Base-by-base conservation (phyloP, 495 filamentous ascomycete species). In the Astrocystis sublimbata region DNA sequence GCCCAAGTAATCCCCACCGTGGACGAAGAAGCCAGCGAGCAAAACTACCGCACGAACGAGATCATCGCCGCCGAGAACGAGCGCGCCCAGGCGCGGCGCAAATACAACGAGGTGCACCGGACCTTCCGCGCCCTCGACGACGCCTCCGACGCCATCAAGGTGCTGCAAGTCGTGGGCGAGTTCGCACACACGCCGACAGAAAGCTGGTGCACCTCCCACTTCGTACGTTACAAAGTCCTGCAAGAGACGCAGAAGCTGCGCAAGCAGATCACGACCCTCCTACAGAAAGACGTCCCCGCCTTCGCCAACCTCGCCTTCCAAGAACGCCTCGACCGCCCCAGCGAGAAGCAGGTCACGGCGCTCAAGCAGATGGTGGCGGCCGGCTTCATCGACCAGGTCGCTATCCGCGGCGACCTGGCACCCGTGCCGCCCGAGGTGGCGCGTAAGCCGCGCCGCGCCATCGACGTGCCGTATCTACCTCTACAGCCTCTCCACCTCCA, bases 311-410 rank as follows among this genome's bases (percentile, higher is more conserved):
- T 85, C 5, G 82, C 85, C 65, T 77, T 85, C 61, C 68, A 82
- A 7, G 77, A 84, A 10, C 82, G 85, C 41, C 81, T 97, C 0
- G 84, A 89, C 6, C 83, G 86, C 2, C 93, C 93, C 3, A 83
- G 85, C 0, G 65, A 84, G 0, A 87, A 88, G 46, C 89, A 96
- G 65, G 72, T 93, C 31, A 88, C 90, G 63, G 86, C 91, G 0
- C 81, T 99, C 8, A 92, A 93, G 68, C 92, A 97, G 71, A 93
- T 98, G 69, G 84, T 91, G 50, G 90, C 93, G 0, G 89, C 92
- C 0, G 96, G 92, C 3, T 99, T 97, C 78, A 88, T 99, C 65
- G 96, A 98, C 77, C 89, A 97, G 60, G 83, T 99, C 51, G 96
- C 96, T 53, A 93, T 98, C 69, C 91, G 94, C 61, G 92, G 92